Evolutionary conservation across 73 alveolate species (phyloP).

Genomic region (Uronychia setigera): DNA sequence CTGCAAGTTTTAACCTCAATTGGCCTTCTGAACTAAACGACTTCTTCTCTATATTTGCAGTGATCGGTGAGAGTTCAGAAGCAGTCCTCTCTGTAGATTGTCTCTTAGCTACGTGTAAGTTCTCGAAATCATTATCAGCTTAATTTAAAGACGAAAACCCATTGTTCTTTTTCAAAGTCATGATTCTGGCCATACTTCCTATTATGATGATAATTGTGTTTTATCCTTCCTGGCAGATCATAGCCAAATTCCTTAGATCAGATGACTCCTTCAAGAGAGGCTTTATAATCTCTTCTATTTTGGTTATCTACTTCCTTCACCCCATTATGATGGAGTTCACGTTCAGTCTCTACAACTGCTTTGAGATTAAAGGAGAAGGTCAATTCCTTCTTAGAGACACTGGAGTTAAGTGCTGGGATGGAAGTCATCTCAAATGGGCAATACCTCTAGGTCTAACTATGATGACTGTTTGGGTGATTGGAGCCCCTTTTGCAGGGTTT

Average conservation of each 20-base stretch:
- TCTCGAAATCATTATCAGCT: constrained; percentile 2
- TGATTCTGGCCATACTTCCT: constrained; percentile 22
- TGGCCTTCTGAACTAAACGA: constrained; percentile 41
- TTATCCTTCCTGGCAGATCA: constrained; percentile 21
- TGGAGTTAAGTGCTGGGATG: constrained; percentile 30
- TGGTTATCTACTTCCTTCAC: constrained; percentile 55
- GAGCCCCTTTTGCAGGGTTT: constrained; percentile 38
- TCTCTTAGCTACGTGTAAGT: not conserved
- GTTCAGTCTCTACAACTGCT: constrained; percentile 39
- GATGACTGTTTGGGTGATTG: constrained; percentile 50
- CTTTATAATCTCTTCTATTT: constrained; percentile 38
- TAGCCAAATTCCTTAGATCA: not conserved
- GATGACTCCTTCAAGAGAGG: constrained; percentile 30
- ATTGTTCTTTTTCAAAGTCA: constrained; percentile 19
- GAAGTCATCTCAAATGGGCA: constrained; percentile 15
- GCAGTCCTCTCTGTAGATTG: constrained; percentile 61
- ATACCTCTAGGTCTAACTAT: constrained; percentile 31
- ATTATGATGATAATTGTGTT: constrained; percentile 10
- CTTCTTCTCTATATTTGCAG: constrained; percentile 7
- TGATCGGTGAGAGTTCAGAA: constrained; percentile 29
- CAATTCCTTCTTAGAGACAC: constrained; percentile 39
- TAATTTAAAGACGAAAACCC: constrained; percentile 14
- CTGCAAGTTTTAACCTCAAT: constrained; percentile 52
- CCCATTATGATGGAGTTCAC: constrained; percentile 36
- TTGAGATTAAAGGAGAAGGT: constrained; percentile 35